Evolutionary conservation across 495 filamentous ascomycete genomes (phyloP).

Genomic region (Chaetomium tenue): DNA sequence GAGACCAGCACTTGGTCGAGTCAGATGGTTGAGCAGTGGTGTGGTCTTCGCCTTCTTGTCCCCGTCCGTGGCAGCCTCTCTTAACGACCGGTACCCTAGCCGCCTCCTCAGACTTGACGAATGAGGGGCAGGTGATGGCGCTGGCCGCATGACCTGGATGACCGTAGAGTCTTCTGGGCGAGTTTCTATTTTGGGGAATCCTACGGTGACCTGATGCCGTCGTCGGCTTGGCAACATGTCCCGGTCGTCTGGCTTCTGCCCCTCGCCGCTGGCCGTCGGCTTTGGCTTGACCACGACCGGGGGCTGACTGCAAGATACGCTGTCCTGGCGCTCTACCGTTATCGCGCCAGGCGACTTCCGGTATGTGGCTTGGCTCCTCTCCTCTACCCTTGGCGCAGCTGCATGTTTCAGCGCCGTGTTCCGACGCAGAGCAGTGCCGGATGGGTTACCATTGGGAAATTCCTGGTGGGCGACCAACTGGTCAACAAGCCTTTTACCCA

Average conservation of each 20-base stretch:
- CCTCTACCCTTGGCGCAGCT: not conserved
- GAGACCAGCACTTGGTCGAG: not conserved
- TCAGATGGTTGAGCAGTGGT: not conserved
- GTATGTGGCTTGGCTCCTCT: not conserved
- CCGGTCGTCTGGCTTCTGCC: not conserved
- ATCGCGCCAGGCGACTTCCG: too few species aligned
- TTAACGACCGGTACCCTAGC: constrained; percentile 3
- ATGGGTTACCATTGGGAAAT: not conserved
- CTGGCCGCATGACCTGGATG: not conserved
- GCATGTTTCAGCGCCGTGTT: not conserved
- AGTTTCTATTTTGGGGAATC: not conserved
- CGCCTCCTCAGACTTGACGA: constrained; percentile 3
- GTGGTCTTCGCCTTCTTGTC: not conserved
- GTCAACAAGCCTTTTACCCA: too few species aligned
- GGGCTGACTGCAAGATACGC: not conserved
- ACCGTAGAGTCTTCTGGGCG: not conserved
- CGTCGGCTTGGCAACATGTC: constrained; percentile 15
- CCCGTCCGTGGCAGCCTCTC: not conserved
- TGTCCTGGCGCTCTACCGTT: not conserved
- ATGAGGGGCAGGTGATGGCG: not conserved
- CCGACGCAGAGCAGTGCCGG: not conserved
- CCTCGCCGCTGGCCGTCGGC: not conserved
- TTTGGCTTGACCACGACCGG: not conserved
- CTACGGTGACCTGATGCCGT: too few species aligned
- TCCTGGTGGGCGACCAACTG: not conserved